Evolutionary conservation across 2,329 filamentous ascomycete genomes (phyloP).

Genomic region (Zymoseptoria passerinii): DNA sequence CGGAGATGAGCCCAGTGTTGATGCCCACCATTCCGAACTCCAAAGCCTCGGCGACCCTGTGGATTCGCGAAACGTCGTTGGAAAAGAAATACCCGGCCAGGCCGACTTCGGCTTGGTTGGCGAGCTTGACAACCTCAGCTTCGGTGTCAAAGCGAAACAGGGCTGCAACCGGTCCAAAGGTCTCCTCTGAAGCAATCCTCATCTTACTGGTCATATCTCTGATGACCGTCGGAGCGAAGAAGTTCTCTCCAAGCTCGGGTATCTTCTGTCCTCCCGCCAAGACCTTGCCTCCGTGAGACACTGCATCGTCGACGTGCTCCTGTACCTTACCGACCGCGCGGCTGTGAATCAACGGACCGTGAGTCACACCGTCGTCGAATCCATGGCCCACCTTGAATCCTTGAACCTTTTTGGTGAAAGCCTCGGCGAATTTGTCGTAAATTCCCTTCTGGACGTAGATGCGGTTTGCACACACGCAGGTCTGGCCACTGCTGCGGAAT

Average conservation of each 20-base stretch:
- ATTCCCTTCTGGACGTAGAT: constrained; percentile 71
- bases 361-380: constrained; percentile 61
- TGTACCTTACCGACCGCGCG: constrained; percentile 74
- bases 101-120: constrained; percentile 76
- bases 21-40: constrained; percentile 80
- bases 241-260: constrained; percentile 70
- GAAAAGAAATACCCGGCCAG: constrained; percentile 93
- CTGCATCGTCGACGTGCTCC: constrained; percentile 69
- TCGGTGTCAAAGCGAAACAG: constrained; percentile 84
- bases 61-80: constrained; percentile 49
- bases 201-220: constrained; percentile 79
- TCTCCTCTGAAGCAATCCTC: constrained; percentile 80
- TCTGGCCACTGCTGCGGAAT: constrained; percentile 92
- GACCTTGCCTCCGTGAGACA: constrained; percentile 67
- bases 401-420: constrained; percentile 63
- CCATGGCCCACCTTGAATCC: constrained; percentile 68
- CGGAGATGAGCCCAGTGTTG: constrained; percentile 44
- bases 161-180: constrained; percentile 87
- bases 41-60: constrained; percentile 55
- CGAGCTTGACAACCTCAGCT: constrained; percentile 74
- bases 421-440: constrained; percentile 64
- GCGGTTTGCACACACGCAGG: constrained; percentile 73
- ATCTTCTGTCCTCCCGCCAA: constrained; percentile 66
- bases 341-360: constrained; percentile 78
- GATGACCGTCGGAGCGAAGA: constrained; percentile 84